A percentile compares a stretch with the other conserved stretches of the same genome.
Evolutionary conservation across 164 flowering plant species (phyloP).

Genomic region (Magnolia sinica): DNA sequence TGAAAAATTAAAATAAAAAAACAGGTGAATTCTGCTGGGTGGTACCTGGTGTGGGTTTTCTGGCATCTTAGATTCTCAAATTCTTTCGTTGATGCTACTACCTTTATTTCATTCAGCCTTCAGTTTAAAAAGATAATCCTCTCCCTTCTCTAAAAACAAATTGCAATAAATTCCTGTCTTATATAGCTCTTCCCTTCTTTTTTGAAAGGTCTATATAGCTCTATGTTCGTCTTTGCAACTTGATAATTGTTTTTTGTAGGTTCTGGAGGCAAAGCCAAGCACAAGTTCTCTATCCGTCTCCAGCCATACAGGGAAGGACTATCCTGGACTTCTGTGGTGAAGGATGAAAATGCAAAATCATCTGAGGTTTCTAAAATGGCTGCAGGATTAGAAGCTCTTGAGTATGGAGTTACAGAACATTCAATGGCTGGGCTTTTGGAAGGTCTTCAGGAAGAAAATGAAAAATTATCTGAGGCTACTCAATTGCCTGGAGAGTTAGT

Average conservation of each 20-base stretch:
- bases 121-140: neutral
- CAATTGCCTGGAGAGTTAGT: slow-evolving; percentile 20
- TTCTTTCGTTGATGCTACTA: neutral
- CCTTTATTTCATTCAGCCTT: no score
- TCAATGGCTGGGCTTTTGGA: slow-evolving; percentile 58
- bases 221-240: neutral
- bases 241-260: slow-evolving; percentile 25
- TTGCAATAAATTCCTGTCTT: no score
- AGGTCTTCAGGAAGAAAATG: slow-evolving; percentile 40
- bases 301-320: slow-evolving; percentile 29
- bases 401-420: slow-evolving; percentile 19
- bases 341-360: slow-evolving; percentile 16
- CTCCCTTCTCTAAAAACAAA: neutral
- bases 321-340: slow-evolving; percentile 8
- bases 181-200: no score
- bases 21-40: neutral
- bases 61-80: neutral
- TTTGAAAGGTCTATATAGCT: neutral
- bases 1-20: no score
- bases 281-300: slow-evolving; percentile 43
- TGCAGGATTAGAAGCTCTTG: slow-evolving; percentile 20
- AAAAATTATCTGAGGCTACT: slow-evolving; percentile 15
- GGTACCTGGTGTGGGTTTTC: neutral
- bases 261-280: slow-evolving; percentile 38
- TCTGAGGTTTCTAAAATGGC: slow-evolving; percentile 21